Base-by-base conservation (phyloP, 129 eudicot species). In the Lactuca saligna region DNA sequence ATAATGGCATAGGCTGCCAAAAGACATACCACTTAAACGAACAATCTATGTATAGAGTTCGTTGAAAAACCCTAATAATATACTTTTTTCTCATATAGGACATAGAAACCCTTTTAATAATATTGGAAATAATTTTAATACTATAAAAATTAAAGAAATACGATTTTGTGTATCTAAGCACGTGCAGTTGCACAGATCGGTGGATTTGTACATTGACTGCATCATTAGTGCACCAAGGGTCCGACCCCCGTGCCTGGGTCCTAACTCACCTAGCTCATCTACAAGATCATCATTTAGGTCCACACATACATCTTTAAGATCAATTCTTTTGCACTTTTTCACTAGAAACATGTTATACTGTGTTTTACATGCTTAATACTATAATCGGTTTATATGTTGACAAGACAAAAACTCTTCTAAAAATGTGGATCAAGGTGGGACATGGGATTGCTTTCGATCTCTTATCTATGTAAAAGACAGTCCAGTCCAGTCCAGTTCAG, bases 81-180 rank as follows among this genome's bases (percentile, higher is more conserved):
- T 20, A 55, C n/a, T 14, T 69, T 48, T 48, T 8, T 4, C 69
- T 4, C 69, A 61, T 61, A 62, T 72, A 50, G 46, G 61, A 41
- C 35, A 69, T n/a, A 29, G 42, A 42, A 54, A 16, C 39, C 59
- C 51, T 69, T 60, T 58, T 13, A 34, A 32, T 4, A 68, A 29
- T 25, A 29, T 61, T 50, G 12, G 11, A 61, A 34, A 34, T 42
- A 29, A 32, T 56, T 39, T 42, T 6, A 17, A 74, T 4, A 34
- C n/a, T 13, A 15, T 49, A 49, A 14, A 7, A 7, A 34, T 44
- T 6, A 17, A 17, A 17, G 5, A 51, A 1, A 70, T 39, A 4
- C 33, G 75, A 76, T 68, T 61, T 38, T 58, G 51, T 61, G 56
- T 38, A 75, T 68, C 69, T 16, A 76, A 50, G 65, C 80, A 76